Base-by-base conservation (phyloP, 805 yeast species). In the Yamadazyma sp. region DNA sequence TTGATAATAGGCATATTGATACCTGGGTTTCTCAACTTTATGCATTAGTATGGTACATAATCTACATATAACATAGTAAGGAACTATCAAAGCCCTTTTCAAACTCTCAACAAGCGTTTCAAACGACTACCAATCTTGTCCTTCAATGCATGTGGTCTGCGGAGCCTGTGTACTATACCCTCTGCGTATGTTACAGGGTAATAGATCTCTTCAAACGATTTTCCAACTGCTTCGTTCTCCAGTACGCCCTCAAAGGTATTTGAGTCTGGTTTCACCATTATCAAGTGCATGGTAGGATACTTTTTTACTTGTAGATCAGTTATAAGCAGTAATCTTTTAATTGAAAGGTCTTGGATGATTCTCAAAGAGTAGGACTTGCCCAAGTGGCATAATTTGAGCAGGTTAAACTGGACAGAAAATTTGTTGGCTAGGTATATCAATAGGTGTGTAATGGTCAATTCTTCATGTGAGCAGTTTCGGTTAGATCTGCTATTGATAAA, bases 1-100 rank as follows among this genome's bases (percentile, higher is more conserved):
- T 47, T 57, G n/a, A 21, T 55, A 4, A 37, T 36, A 24, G 70
- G 62, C 2, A 51, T 58, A 45, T 17, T 44, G 15, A 40, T 63
- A 7, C 67, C 70, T 3, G 39, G 57, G 4, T 14, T 55, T 5
- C 31, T 62, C 9, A 48, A 59, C 35, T 42, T 57, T 10, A 22
- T 59, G 25, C 47, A 52, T 9, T 61, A 32, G 23, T 28, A 34
- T 20, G 27, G 21, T 32, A 24, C 29, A 32, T 19, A 34, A 16
- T 16, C 16, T 23, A 16, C 36, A 27, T n/a, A n/a, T n/a, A n/a
- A n/a, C n/a, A 25, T n/a, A 13, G 28, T 13, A 9, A 13, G 28
- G 28, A 9, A 9, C 31, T 28, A n/a, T n/a, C n/a, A n/a, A n/a
- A n/a, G n/a, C n/a, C n/a, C n/a, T n/a, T n/a, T n/a, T n/a, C n/a